phyloP scores from a whole-genome alignment of 768 basidiomycete genomes.

The Grammothele lineata region DNA sequence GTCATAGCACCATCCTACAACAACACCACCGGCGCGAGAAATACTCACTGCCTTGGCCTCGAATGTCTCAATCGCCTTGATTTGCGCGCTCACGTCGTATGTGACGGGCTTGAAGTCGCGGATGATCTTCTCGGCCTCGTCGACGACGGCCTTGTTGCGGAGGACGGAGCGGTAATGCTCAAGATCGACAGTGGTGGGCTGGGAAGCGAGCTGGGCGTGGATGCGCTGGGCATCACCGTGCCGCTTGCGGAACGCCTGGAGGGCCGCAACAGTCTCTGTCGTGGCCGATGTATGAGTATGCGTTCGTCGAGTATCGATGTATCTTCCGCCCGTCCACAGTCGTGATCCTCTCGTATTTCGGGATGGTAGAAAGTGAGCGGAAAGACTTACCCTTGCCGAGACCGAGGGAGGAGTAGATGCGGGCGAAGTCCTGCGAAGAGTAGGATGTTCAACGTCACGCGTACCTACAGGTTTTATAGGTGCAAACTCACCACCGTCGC shows the following conservation, averaged over 20 bases:
- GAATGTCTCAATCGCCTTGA: conserved; percentile 96
- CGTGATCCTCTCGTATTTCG: too few relatives aligned
- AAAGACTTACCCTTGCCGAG: conserved; percentile 74
- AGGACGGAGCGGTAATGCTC: conserved; percentile 86
- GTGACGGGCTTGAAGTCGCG: conserved; percentile 90
- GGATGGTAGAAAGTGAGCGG: too few relatives aligned
- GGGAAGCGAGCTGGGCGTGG: conserved; percentile 53
- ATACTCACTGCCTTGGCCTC: conserved; percentile 92
- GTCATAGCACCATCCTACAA: too few relatives aligned
- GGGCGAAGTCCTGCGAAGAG: conserved; percentile 67
- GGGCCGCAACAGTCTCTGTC: conserved; percentile 81
- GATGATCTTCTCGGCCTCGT: conserved; percentile 88
- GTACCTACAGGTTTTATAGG: conserved; percentile 1
- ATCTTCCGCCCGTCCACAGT: too few relatives aligned
- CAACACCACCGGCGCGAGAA: conserved; percentile 11
- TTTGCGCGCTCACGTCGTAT: conserved; percentile 83
- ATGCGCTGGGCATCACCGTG: conserved; percentile 84
- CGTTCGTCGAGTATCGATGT: too few relatives aligned
- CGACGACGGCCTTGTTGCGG: conserved; percentile 89
- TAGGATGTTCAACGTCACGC: conserved; percentile 4
- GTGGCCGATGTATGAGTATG: neutral
- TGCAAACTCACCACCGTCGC: conserved; percentile 46
- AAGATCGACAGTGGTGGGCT: conserved; percentile 85
- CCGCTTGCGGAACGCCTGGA: conserved; percentile 96
- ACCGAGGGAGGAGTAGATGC: conserved; percentile 76